Percentiles rank a stretch among this genome's conserved stretches.
These are phyloP conservation scores for Cucumis cinereus DNA, from an alignment of 306 rosid species.

Conservation along the genomic window DNA sequence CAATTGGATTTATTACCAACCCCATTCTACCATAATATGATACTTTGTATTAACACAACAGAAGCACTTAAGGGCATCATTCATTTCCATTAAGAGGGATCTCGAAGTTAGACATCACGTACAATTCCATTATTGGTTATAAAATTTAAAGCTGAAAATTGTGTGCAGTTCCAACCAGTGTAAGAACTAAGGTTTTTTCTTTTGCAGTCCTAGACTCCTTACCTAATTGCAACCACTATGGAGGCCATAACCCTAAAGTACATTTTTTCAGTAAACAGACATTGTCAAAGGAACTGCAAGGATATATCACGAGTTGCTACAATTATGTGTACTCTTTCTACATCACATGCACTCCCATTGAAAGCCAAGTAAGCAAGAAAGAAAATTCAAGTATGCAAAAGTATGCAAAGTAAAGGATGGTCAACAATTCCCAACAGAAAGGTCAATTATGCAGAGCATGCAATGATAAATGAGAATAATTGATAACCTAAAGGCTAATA, in stretches of 20 bases:
- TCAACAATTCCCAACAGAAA: too few relatives aligned
- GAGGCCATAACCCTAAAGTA: too few relatives aligned
- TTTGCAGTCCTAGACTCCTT: too few relatives aligned
- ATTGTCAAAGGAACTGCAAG: too few relatives aligned
- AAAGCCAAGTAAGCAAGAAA: too few relatives aligned
- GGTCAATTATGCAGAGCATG: background rate
- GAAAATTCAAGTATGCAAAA: too few relatives aligned
- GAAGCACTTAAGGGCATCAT: background rate
- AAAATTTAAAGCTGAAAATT: background rate
- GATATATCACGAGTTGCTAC: too few relatives aligned
- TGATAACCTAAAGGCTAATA: background rate
- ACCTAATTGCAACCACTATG: too few relatives aligned
- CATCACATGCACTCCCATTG: too few relatives aligned
- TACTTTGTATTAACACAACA: background rate
- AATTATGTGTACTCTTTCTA: too few relatives aligned
- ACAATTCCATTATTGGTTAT: background rate
- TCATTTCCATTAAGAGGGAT: background rate
- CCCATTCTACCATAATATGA: background rate
- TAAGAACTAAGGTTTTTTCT: background rate
- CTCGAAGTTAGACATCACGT: background rate
- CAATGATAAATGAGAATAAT: background rate
- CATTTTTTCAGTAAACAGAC: too few relatives aligned
- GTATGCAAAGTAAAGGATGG: too few relatives aligned
- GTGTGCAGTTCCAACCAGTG: background rate
- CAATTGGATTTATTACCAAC: background rate